Conservation (phyloP, 2,329 filamentous ascomycete genomes). For the Sphaerulina musiva region DNA sequence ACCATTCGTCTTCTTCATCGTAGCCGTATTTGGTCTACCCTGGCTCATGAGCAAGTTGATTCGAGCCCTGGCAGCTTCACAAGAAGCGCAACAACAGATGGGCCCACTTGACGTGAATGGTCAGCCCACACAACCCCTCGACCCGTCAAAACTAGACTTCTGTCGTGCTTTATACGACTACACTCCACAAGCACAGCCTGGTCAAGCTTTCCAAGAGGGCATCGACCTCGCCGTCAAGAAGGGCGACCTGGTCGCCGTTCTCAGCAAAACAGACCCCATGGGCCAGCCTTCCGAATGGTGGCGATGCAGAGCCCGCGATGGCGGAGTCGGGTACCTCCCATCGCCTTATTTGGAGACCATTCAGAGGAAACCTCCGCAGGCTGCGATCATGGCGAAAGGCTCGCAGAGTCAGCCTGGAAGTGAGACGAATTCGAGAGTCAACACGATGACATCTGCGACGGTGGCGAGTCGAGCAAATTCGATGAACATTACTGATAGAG, state of each 20-base stretch:
- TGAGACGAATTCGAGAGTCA: slow-evolving; percentile 44
- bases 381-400: slow-evolving; percentile 41
- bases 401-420: slow-evolving; percentile 40
- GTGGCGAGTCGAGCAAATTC: slow-evolving; percentile 38
- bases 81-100: slow-evolving; percentile 70
- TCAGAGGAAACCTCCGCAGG: slow-evolving; percentile 47
- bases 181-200: slow-evolving; percentile 61
- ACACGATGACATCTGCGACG: slow-evolving; percentile 48
- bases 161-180: slow-evolving; percentile 94
- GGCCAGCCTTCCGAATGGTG: slow-evolving; percentile 96
- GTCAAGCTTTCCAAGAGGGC: slow-evolving; percentile 47
- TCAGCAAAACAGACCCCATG: slow-evolving; percentile 85
- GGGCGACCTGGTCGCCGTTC: slow-evolving; percentile 88
- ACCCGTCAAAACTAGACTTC: slow-evolving; percentile 90
- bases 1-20: slow-evolving; percentile 89
- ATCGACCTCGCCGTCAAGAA: slow-evolving; percentile 90
- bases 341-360: slow-evolving; percentile 81
- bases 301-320: slow-evolving; percentile 85
- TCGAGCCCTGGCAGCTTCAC: slow-evolving; percentile 69
- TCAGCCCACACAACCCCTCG: slow-evolving; percentile 52
- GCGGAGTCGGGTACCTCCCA: slow-evolving; percentile 84
- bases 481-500: slow-evolving; percentile 42
- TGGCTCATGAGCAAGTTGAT: slow-evolving; percentile 98
- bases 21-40: slow-evolving; percentile 89
- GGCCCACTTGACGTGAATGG: slow-evolving; percentile 41